These are phyloP conservation scores for Aspergillus steynii DNA, from an alignment of 495 filamentous ascomycete species.

Conservation along the genomic window DNA sequence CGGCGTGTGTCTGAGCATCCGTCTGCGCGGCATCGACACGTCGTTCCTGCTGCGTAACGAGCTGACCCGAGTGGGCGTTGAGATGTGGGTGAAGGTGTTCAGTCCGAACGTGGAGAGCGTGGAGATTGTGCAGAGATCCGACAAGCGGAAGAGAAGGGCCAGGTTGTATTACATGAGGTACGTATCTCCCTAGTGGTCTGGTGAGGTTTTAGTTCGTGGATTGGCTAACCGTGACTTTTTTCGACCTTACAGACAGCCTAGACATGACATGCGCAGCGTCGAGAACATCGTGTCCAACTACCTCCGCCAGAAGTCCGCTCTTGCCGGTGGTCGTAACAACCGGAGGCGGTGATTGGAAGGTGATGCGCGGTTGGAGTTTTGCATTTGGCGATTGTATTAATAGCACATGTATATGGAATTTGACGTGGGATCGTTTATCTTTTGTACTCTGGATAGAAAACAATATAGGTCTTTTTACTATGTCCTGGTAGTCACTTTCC, in stretches of 20 bases:
- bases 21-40: slow-evolving; percentile 81
- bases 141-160: slow-evolving; percentile 84
- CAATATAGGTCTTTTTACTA: slow-evolving; percentile 8
- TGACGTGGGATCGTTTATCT: slow-evolving; percentile 15
- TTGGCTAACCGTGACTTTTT: slow-evolving; percentile 12
- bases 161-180: slow-evolving; percentile 89
- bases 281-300: slow-evolving; percentile 72
- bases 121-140: slow-evolving; percentile 85
- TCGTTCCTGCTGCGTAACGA: slow-evolving; percentile 81
- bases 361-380: slow-evolving; percentile 18
- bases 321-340: slow-evolving; percentile 31
- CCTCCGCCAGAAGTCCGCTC: slow-evolving; percentile 56
- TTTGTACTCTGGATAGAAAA: slow-evolving; percentile 10
- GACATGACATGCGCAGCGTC: slow-evolving; percentile 69
- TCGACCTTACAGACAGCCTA: slow-evolving; percentile 48
- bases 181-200: slow-evolving; percentile 40
- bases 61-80: slow-evolving; percentile 80
- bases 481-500: too few species aligned
- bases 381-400: slow-evolving; percentile 42
- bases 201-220: slow-evolving; percentile 36
- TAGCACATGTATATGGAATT: slow-evolving; percentile 34
- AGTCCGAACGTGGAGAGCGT: slow-evolving; percentile 84
- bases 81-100: slow-evolving; percentile 97
- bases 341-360: slow-evolving; percentile 23
- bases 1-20: slow-evolving; percentile 82